These are phyloP conservation scores for Aspergillus neotritici DNA, from an alignment of 2,329 filamentous ascomycete genomes.

Conservation along the genomic window DNA sequence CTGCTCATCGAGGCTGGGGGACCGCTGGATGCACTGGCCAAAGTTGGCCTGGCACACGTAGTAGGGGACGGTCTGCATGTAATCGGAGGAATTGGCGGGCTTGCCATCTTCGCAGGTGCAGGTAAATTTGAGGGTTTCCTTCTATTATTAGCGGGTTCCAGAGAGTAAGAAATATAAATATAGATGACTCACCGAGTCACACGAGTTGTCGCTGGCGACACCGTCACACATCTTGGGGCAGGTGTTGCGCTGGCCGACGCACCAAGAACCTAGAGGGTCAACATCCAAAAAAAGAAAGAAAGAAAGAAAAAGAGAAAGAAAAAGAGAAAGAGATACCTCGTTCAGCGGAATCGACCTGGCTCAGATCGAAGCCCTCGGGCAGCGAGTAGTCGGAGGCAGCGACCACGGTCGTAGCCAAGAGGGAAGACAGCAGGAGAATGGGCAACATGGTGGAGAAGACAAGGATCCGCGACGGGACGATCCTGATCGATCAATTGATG, in stretches of 20 bases:
- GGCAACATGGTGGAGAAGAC: constrained; percentile 41
- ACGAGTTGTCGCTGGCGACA: constrained; percentile 47
- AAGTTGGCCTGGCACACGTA: constrained; percentile 54
- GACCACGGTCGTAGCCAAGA: constrained; percentile 40
- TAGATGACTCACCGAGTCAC: constrained; percentile 48
- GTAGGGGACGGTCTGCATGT: constrained; percentile 54
- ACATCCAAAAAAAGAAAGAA: neutral
- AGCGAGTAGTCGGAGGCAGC: constrained; percentile 42
- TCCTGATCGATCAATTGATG: constrained; percentile 1
- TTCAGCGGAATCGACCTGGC: constrained; percentile 30
- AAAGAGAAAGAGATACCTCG: constrained; percentile 23
- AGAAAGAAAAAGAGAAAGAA: constrained; percentile 1
- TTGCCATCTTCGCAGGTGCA: constrained; percentile 56
- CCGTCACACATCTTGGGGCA: constrained; percentile 57
- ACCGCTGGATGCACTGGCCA: constrained; percentile 42
- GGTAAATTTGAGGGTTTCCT: constrained; percentile 49
- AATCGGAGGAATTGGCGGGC: constrained; percentile 51
- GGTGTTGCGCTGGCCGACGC: constrained; percentile 52
- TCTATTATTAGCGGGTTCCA: constrained; percentile 10
- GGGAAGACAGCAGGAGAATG: constrained; percentile 43
- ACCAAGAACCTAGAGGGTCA: constrained; percentile 47
- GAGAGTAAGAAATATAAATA: neutral
- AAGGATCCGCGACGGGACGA: neutral
- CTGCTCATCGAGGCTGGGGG: constrained; percentile 40
- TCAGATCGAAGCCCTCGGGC: constrained; percentile 40